Conservation (phyloP, 1,284 basidiomycete genomes). For the Sanghuangporus weigelae region DNA sequence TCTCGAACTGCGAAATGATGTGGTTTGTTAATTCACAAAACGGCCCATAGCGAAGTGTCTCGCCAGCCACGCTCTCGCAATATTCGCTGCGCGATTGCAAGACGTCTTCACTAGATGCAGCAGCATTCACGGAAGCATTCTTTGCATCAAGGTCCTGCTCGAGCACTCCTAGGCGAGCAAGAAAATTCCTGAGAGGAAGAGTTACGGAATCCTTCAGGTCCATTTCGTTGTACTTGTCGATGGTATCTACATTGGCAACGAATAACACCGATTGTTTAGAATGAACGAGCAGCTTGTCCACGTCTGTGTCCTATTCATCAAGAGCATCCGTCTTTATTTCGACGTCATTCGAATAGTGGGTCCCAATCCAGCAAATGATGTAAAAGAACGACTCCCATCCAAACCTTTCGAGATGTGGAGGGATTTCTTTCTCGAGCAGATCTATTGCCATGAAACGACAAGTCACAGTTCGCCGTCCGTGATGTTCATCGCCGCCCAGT, state of each 20-base stretch:
- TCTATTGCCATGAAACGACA: no score
- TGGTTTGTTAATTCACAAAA: not conserved
- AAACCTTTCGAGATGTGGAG: slow-evolving; percentile 1
- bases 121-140: not conserved
- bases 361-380: not conserved
- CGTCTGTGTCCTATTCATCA: not conserved
- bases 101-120: not conserved
- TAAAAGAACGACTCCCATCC: slow-evolving; percentile 7
- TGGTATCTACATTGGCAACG: no score
- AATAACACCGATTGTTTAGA: not conserved
- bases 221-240: no score
- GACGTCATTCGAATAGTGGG: not conserved
- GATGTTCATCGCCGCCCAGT: no score
- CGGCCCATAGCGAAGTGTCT: not conserved
- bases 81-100: not conserved
- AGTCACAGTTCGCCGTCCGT: no score
- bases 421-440: no score
- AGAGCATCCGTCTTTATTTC: not conserved
- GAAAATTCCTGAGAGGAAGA: no score
- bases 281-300: not conserved
- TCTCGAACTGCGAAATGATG: not conserved
- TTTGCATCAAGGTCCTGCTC: not conserved
- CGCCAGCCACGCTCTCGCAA: not conserved
- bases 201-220: no score
- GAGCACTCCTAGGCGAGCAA: no score